Base-by-base conservation (phyloP, 2,329 filamentous ascomycete species). In the Trichophyton equinum region DNA sequence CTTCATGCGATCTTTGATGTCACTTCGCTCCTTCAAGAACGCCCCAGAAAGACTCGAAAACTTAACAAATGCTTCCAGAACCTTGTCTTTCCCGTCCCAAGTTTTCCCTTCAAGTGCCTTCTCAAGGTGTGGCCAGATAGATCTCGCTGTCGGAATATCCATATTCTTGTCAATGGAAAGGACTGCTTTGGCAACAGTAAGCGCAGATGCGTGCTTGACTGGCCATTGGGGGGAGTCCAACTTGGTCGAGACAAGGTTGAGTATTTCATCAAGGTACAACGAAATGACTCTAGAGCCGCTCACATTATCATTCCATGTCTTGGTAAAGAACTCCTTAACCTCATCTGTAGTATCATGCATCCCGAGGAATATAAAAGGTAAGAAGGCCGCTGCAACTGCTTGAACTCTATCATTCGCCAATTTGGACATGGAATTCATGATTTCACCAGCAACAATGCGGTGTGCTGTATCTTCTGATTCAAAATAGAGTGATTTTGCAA, bases 261-360 rank as follows among this genome's bases (percentile, higher is more conserved):
- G 79, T 66, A 97, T 95, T 73, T 99, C 94, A 42, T 81, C 81
- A 5, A 96, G 81, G 70, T 96, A 96, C 1, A 96, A 82, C 55
- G 87, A 82, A 4, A 96, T 89, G 0, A 89, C 87, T 33, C 91
- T 84, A 36, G 82, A 85, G 51, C 90, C 91, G 57, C 91, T 92
- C 0, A 95, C 91, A 68, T 95, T 91, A 67, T 96, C 89, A 57
- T 83, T 82, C 94, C 94, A 99, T 0, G 91, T 89, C 61, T 91
- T 87, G 42, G 84, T 79, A 69, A 95, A 95, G n/a, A 85, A 82
- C 65, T 89, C 86, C 61, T 82, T 81, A 2, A 92, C 88, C 65
- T 90, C 86, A 58, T 88, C 85, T 67, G 95, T 86, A 0, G 82
- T 84, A 69, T 99, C 94, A 68, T 96, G 88, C 68, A 90, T 89